Base-by-base conservation (phyloP, 345 rosid genomes). In the Brassica incana region DNA sequence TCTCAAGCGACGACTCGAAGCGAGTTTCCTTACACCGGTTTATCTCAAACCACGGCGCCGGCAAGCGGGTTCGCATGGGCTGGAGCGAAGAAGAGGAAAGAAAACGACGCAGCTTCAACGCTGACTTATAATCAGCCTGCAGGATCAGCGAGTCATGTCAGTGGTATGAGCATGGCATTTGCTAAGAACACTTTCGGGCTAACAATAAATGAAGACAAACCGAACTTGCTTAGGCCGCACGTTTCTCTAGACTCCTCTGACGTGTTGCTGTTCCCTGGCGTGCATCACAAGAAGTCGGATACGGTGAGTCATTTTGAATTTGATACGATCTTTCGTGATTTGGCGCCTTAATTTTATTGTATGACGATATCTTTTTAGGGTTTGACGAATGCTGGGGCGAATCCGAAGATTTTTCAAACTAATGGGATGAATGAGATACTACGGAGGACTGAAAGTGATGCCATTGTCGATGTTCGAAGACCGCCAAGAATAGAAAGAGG, bases 31-130 rank as follows among this genome's bases (percentile, higher is more conserved):
- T 74, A 78, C 77, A 77, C 79, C 45, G 81, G 67, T 25, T 85
- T 87, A 65, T 75, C 83, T 8, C 90, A 82, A 76, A 74, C 81
- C 10, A 79, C 85, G 12, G 88, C 83, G 33, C 84, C 84, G 30
- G 80, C 80, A 61, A 86, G 88, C 33, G 86, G 88, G 40, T 87
- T 87, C 18, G 84, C 91, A 18, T 86, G 90, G 93, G 86, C 87
- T 5, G 83, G 79, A 7, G 67, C 87, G 1, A 87, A 85, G 83
- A 87, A 73, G 78, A 83, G 52, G 64, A 80, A 82, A 76, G 88
- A 86, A 32, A 77, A 77, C 67, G 88, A 88, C 65, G 77, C 80
- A 33, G 56, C 60, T 59, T 83, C 92, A 2, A 75, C 90, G 29
- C 43, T 90, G 56, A 87, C 92, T 0, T 87, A 76, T 60, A 84